These are phyloP conservation scores for Cladophialophora carrionii DNA, from an alignment of 2,329 filamentous ascomycete genomes.

Conservation along the genomic window DNA sequence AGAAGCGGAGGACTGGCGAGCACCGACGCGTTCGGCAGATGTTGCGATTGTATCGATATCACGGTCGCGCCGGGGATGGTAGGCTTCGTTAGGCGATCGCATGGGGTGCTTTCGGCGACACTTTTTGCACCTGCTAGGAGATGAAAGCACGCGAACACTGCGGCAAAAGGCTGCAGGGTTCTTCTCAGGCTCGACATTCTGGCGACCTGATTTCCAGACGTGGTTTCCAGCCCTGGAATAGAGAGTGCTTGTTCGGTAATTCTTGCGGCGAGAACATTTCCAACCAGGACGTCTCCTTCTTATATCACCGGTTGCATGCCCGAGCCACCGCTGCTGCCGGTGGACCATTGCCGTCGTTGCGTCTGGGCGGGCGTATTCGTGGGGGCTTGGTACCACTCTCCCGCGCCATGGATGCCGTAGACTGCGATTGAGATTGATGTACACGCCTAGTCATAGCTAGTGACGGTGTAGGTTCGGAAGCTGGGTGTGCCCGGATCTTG, in stretches of 20 bases:
- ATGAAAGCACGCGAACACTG: neutral
- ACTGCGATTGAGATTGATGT: neutral
- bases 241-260: neutral
- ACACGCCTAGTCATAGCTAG: neutral
- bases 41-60: slow-evolving; percentile 10
- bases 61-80: slow-evolving; percentile 9
- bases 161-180: slow-evolving; percentile 1
- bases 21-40: slow-evolving; percentile 7
- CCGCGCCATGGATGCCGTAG: neutral
- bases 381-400: neutral
- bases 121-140: neutral
- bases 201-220: neutral
- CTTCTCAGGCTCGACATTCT: slow-evolving; percentile 6
- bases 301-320: neutral
- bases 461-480: neutral
- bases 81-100: slow-evolving; percentile 3
- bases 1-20: slow-evolving; percentile 11
- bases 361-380: neutral
- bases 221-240: neutral
- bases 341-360: neutral
- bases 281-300: neutral
- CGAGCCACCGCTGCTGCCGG: neutral
- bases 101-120: neutral
- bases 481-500: neutral
- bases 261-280: neutral